A percentile compares a stretch with the other conserved stretches of the same genome.
Conservation (phyloP, 1,284 basidiomycete species). For the Somion occarium region DNA sequence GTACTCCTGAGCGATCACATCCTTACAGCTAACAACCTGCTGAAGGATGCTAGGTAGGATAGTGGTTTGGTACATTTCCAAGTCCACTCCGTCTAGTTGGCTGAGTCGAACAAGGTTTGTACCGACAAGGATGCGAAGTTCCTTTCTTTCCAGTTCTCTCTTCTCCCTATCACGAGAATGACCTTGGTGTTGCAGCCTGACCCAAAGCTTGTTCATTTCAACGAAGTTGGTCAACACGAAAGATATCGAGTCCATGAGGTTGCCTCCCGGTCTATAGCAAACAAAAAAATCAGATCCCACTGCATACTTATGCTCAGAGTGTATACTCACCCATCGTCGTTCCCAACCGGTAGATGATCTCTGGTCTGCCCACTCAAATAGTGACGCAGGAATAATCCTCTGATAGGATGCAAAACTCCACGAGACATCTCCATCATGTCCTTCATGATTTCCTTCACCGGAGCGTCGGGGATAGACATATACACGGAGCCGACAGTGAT, state of each 20-base stretch:
- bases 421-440: slow-evolving; percentile 99
- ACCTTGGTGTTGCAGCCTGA: slow-evolving; percentile 92
- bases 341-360: slow-evolving; percentile 87
- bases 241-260: slow-evolving; percentile 87
- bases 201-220: slow-evolving; percentile 99
- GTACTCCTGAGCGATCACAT: slow-evolving; percentile 96
- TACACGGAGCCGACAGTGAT: slow-evolving; percentile 97
- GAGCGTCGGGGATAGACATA: slow-evolving; percentile 94
- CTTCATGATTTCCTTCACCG: slow-evolving; percentile 98
- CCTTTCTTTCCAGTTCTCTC: slow-evolving; percentile 89
- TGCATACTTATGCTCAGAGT: neutral
- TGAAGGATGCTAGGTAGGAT: slow-evolving; percentile 90
- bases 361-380: slow-evolving; percentile 94
- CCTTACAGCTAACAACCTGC: slow-evolving; percentile 95
- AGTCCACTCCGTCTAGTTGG: slow-evolving; percentile 90
- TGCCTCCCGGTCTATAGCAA: slow-evolving; percentile 66
- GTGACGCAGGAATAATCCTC: slow-evolving; percentile 89
- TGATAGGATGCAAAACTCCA: slow-evolving; percentile 89
- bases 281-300: neutral
- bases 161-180: slow-evolving; percentile 94
- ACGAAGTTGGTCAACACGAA: slow-evolving; percentile 97
- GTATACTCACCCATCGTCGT: slow-evolving; percentile 68
- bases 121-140: slow-evolving; percentile 90
- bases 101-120: slow-evolving; percentile 92
- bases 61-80: slow-evolving; percentile 79